Evolutionary conservation across 805 yeast genomes (phyloP), one percentile per base, ranked within the genome.

Genomic region (Ascoidea tarda): DNA sequence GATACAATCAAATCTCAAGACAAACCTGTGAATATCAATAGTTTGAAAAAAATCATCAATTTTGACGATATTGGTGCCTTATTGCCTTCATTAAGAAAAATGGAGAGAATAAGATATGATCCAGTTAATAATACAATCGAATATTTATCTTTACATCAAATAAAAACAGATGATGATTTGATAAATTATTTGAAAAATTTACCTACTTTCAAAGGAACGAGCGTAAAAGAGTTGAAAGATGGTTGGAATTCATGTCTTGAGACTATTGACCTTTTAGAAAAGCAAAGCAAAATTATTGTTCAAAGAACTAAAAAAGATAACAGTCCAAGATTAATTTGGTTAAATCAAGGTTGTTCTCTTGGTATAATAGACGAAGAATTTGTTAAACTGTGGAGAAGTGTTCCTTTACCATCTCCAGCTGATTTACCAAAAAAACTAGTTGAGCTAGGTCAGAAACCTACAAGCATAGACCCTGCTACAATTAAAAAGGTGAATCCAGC

Each of bases 401-500:
- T 87, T 16, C 81, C 81, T 60, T 74, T 91, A 38, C 99, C 99
- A 2, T 82, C 83, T 33, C 80, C 82, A 33, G 84, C 85, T 51
- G 95, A 84, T 53, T 72, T 93, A 55, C 95, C 95, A 32, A 79
- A 82, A 52, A 79, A 80, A 53, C 74, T 93, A 57, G 77, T 84
- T 54, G 87, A 81, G 55, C 81, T 86, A 55, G 91, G 96, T n/a
- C 76, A 93, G 66, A 93, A 89, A 66, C 99, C 99, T 6, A 91
- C 98, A 0, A 85, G 93, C 62, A 93, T 89, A n/a, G 99, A 93
- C 64, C 98, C 99, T n/a, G 87, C 89, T 47, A 78, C 86, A n/a
- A 69, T 89, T 55, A 87, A 83, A 67, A 84, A 81, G 63, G 78
- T 77, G 53, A 78, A 77, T 49, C 75, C 73, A 46, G 68, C 74